These are phyloP conservation scores for Comarum palustre DNA, from an alignment of 306 rosid genomes.

Conservation along the genomic window DNA sequence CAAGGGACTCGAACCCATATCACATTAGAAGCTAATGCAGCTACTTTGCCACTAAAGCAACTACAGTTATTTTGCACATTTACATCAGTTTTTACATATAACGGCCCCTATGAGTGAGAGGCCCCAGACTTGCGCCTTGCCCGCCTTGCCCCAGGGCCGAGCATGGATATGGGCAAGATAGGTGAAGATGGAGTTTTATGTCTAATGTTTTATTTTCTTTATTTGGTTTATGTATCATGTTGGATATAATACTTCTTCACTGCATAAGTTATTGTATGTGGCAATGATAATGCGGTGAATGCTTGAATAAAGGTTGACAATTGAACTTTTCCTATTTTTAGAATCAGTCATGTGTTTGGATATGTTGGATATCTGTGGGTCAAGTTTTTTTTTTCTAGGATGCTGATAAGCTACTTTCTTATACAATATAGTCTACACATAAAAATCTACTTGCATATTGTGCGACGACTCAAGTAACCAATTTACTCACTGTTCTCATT, in stretches of 20 bases:
- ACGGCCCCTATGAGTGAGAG: too few relatives aligned
- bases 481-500: background rate
- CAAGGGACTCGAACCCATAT: too few relatives aligned
- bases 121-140: too few relatives aligned
- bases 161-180: background rate
- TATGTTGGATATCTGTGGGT: background rate
- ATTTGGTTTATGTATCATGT: background rate
- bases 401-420: background rate
- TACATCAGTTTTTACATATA: too few relatives aligned
- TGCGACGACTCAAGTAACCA: background rate
- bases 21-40: too few relatives aligned
- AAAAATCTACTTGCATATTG: background rate
- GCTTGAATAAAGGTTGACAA: background rate
- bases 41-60: too few relatives aligned
- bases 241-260: background rate
- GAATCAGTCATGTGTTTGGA: background rate
- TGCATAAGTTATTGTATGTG: background rate
- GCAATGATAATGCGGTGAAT: background rate
- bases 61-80: too few relatives aligned
- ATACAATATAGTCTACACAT: background rate
- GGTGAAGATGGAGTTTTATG: conserved; percentile 5
- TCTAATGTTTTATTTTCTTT: background rate
- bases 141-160: too few relatives aligned
- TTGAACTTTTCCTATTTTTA: background rate
- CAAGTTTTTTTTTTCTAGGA: background rate